Conservation (phyloP, 305 asterid species). For the Lippia alba region DNA sequence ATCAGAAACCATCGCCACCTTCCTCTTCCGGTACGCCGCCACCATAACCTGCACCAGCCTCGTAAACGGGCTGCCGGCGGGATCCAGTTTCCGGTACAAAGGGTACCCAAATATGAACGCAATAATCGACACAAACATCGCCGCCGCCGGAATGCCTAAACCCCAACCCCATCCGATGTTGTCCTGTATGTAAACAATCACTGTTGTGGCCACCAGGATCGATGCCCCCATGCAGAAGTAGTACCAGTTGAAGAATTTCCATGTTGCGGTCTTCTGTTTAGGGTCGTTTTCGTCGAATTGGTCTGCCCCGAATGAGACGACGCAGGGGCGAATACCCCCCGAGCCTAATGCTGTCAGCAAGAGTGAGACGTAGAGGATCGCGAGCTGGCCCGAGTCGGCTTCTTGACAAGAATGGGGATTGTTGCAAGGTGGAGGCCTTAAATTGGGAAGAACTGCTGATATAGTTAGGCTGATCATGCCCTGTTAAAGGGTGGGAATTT, state of each 20-base stretch:
- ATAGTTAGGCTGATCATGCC: constrained; percentile 75
- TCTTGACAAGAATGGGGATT: constrained; percentile 47
- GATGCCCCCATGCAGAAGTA: constrained; percentile 95
- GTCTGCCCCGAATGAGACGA: constrained; percentile 87
- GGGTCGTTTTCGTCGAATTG: constrained; percentile 85
- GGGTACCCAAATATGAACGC: constrained; percentile 77
- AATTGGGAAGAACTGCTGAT: constrained; percentile 72
- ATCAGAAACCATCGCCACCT: constrained; percentile 44
- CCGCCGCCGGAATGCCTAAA: constrained; percentile 77
- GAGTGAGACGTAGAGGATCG: constrained; percentile 69
- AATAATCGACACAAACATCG: constrained; percentile 74
- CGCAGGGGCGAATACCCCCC: constrained; percentile 87
- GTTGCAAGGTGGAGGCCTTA: constrained; percentile 78
- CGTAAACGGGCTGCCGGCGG: constrained; percentile 97
- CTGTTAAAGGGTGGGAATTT: constrained; percentile 36
- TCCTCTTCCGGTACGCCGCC: constrained; percentile 80
- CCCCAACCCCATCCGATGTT: constrained; percentile 93
- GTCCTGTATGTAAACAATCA: constrained; percentile 82
- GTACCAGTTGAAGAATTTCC: constrained; percentile 99
- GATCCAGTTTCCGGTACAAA: constrained; percentile 74
- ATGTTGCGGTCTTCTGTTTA: constrained; percentile 65
- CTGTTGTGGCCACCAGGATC: constrained; percentile 79
- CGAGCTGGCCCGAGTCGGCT: constrained; percentile 66
- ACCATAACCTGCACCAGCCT: constrained; percentile 78
- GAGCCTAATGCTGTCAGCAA: constrained; percentile 73